Conservation (phyloP, 2,329 filamentous ascomycete species). For the Pseudopyricularia cyperi region DNA sequence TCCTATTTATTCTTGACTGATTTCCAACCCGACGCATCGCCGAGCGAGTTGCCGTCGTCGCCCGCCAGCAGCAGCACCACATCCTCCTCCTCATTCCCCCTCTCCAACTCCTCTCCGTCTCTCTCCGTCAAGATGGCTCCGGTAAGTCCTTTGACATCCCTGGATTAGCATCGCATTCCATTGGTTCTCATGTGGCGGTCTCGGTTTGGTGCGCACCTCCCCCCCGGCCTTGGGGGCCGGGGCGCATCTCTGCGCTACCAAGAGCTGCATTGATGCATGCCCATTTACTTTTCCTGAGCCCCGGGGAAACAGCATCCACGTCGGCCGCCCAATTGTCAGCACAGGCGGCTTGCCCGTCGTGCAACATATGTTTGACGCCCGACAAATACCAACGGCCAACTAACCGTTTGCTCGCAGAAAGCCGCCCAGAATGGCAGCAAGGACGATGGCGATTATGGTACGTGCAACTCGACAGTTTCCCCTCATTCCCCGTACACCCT, state of each 20-base stretch:
- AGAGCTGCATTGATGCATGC: too few species aligned
- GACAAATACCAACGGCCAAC: background rate
- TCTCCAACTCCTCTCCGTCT: background rate
- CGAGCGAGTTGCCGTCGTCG: background rate
- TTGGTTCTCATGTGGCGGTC: background rate
- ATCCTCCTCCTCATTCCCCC: background rate
- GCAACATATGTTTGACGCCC: too few species aligned
- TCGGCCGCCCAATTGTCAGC: too few species aligned
- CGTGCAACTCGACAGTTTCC: background rate
- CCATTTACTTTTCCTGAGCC: too few species aligned
- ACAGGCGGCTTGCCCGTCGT: too few species aligned
- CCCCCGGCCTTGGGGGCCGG: too few species aligned
- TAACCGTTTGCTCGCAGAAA: background rate
- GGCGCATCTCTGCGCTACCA: too few species aligned
- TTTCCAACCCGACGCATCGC: background rate
- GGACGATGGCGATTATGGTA: constrained; percentile 2
- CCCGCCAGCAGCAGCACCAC: background rate
- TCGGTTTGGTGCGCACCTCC: background rate
- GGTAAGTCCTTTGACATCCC: constrained; percentile 1
- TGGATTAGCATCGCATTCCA: background rate
- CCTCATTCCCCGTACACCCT: background rate
- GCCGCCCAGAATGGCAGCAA: constrained; percentile 2
- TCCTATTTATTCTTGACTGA: background rate
- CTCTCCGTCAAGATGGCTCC: constrained; percentile 1
- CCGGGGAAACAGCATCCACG: too few species aligned